These are phyloP conservation scores for Tolypocladium tundrense DNA, from an alignment of 2,329 filamentous ascomycete species.

Conservation along the genomic window DNA sequence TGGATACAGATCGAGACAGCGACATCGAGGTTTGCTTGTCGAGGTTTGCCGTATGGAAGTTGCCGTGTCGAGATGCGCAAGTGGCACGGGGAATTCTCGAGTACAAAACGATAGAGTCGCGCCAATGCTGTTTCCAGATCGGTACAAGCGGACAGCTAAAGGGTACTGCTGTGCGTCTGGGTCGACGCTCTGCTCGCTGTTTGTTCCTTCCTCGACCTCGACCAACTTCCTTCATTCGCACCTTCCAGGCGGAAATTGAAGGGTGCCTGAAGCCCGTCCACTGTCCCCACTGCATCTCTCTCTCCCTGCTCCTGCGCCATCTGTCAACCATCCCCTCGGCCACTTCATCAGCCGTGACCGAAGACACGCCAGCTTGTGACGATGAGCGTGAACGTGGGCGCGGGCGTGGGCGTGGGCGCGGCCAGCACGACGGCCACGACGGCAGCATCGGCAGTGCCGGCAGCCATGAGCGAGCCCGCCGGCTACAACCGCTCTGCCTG, in stretches of 20 bases:
- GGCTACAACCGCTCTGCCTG: conserved; percentile 24
- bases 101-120: neutral
- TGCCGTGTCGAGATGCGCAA: neutral
- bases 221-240: too few relatives aligned
- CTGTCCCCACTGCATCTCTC: neutral
- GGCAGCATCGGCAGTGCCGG: neutral
- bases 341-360: neutral
- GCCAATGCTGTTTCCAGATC: neutral
- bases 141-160: neutral
- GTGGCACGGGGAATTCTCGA: neutral
- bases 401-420: neutral
- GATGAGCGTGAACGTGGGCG: neutral
- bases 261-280: neutral
- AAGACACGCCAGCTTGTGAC: neutral
- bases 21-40: neutral
- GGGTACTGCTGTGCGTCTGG: too few relatives aligned
- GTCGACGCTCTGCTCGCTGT: neutral
- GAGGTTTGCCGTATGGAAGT: neutral
- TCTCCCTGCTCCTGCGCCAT: neutral
- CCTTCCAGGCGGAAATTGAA: too few relatives aligned
- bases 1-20: neutral
- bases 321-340: neutral
- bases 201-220: too few relatives aligned
- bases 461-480: neutral
- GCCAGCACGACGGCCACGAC: neutral